Evolutionary conservation across 345 rosid genomes (phyloP), one percentile per base, ranked within the genome.

Genomic region (Clarkia xantiana): DNA sequence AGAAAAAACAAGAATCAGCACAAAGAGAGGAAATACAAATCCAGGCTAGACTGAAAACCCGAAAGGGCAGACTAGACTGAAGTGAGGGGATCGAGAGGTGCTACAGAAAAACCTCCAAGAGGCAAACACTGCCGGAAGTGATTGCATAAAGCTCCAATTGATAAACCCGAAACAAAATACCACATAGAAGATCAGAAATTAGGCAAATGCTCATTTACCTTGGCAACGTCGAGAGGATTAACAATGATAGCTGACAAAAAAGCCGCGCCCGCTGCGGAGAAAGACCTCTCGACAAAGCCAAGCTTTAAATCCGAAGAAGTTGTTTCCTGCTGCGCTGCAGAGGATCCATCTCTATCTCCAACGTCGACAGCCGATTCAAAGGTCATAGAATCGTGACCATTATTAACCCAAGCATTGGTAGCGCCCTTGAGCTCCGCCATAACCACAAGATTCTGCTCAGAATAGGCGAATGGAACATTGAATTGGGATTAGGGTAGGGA

Each of bases 251-350:
- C 95, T 6, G 96, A 87, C 1, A 87, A 61, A 67, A 93, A 50
- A 9, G 99, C 94, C 1, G 96, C 99, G 3, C 99, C 99, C 4
- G 96, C 96, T 11, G 95, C 99, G 1, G 96, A 84, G 46, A 76
- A 57, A 58, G 82, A 86, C 54, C 94, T 78, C 75, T 68, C 96
- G 13, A 54, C 72, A 9, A 84, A 18, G 36, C 95, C 96, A 47
- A 87, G 55, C 11, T 74, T 72, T 6, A 11, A 44, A n/a, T 69
- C 79, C 36, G 72, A 39, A 22, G 61, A 40, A n/a, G 18, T 63
- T 40, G 41, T 58, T 9, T 60, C 59, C 42, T 12, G 51, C 58
- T 44, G 63, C 25, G 64, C 55, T 39, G 18, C 65, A 55, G 23
- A 48, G 11, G 57, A 49, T 42, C 55, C 69, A 22, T 18, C 45